Evolutionary conservation across 345 rosid genomes (phyloP).

Genomic region (Eucalyptus pauciflora): DNA sequence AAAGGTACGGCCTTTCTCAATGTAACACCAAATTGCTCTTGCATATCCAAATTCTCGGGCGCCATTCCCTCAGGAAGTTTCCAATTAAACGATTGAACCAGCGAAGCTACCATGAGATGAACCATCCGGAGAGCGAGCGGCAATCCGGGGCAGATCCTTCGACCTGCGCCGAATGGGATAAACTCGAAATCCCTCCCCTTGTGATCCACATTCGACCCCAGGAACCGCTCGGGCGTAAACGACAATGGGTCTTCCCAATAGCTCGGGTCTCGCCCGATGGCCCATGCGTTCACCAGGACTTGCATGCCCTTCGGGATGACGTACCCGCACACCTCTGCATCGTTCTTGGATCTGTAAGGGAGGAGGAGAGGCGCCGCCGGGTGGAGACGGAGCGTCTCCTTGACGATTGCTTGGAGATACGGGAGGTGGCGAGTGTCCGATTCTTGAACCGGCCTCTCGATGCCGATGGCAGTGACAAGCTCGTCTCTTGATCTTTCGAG

Average conservation of each 20-base stretch:
- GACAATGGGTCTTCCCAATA: not conserved
- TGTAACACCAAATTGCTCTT: conserved; percentile 7
- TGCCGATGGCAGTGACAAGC: not conserved
- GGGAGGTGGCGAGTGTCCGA: conserved; percentile 5
- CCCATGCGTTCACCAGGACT: conserved; percentile 8
- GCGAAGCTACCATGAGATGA: conserved; percentile 7
- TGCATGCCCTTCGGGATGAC: conserved; percentile 1
- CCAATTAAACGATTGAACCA: conserved; percentile 6
- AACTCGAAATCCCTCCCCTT: conserved; percentile 1
- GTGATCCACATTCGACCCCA: not conserved
- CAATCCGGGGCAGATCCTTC: conserved; percentile 12
- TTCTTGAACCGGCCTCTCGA: conserved; percentile 2
- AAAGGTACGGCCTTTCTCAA: conserved; percentile 2
- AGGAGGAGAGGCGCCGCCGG: conserved; percentile 13
- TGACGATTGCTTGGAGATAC: not conserved
- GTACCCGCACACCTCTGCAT: conserved; percentile 1
- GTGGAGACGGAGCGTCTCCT: conserved; percentile 7
- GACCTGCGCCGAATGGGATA: conserved; percentile 9
- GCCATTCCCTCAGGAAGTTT: conserved; percentile 1
- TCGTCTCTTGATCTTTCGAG: not conserved
- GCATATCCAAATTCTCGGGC: conserved; percentile 3
- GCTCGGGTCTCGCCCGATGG: conserved; percentile 3
- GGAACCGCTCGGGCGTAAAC: conserved; percentile 1
- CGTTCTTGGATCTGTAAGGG: not conserved
- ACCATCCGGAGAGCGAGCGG: conserved; percentile 4